Percentiles rank a stretch among this genome's conserved stretches.
phyloP scores from a whole-genome alignment of 306 rosid genomes.

The Glycine tomentella region DNA sequence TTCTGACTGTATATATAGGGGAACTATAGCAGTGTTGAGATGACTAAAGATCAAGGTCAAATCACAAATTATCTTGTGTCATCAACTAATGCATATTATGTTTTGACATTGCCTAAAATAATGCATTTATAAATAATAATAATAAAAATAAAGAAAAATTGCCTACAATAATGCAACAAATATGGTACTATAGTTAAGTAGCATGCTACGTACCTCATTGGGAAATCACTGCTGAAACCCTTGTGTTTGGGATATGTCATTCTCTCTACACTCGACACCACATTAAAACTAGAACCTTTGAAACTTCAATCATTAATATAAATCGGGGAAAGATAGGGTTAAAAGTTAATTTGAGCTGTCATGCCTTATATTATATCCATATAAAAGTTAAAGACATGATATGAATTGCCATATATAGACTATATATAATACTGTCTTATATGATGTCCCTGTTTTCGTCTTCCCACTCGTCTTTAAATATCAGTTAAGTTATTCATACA shows the following conservation, averaged over 20 bases:
- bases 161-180: conserved; percentile 3
- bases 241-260: conserved; percentile 23
- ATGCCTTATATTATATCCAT: conserved; percentile 15
- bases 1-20: background rate
- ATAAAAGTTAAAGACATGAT: background rate
- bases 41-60: background rate
- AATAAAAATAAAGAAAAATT: background rate
- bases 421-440: background rate
- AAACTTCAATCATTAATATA: conserved; percentile 3
- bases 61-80: conserved; percentile 4
- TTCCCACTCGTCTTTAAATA: conserved; percentile 1
- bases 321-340: background rate
- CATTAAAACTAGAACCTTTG: background rate
- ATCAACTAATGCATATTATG: background rate
- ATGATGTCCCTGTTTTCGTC: conserved; percentile 19
- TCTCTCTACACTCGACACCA: background rate
- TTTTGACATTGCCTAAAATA: background rate
- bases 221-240: background rate
- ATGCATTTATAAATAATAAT: background rate
- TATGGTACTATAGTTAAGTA: background rate
- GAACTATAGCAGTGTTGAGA: background rate
- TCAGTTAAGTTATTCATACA: too few species aligned
- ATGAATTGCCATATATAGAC: conserved; percentile 7
- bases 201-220: background rate
- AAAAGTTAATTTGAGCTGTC: conserved; percentile 7